Evolutionary conservation across 495 filamentous ascomycete species (phyloP).

Genomic region (Penicillium herquei): DNA sequence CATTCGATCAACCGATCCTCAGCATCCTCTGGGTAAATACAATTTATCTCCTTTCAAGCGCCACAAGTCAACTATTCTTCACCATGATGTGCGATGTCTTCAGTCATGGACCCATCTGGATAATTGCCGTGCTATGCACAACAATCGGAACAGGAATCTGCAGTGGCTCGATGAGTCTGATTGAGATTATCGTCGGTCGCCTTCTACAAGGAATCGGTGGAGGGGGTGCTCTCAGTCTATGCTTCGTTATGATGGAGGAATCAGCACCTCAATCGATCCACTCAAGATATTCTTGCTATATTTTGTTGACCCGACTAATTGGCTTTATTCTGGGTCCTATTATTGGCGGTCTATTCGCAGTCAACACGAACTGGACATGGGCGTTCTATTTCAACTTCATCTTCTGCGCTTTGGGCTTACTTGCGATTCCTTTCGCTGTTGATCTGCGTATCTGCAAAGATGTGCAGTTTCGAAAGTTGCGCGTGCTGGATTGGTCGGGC

Average conservation of each 20-base stretch:
- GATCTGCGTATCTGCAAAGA: slow-evolving; percentile 28
- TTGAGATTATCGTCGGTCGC: slow-evolving; percentile 61
- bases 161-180: slow-evolving; percentile 58
- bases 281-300: slow-evolving; percentile 40
- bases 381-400: slow-evolving; percentile 45
- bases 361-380: slow-evolving; percentile 38
- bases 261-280: slow-evolving; percentile 47
- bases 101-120: slow-evolving; percentile 43
- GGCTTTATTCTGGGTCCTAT: slow-evolving; percentile 38
- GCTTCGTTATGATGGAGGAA: slow-evolving; percentile 66
- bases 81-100: slow-evolving; percentile 42
- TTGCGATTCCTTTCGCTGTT: slow-evolving; percentile 36
- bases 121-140: slow-evolving; percentile 52
- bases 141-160: slow-evolving; percentile 58
- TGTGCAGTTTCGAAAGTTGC: slow-evolving; percentile 26
- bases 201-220: slow-evolving; percentile 71
- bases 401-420: slow-evolving; percentile 35
- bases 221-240: slow-evolving; percentile 63
- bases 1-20: slow-evolving; percentile 26
- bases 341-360: slow-evolving; percentile 37
- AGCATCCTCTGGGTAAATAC: slow-evolving; percentile 42
- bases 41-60: slow-evolving; percentile 37
- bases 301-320: slow-evolving; percentile 32
- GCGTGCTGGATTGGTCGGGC: slow-evolving; percentile 39
- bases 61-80: slow-evolving; percentile 38